These are phyloP conservation scores for Priceomyces castillae DNA, from an alignment of 805 yeast species.

Conservation along the genomic window DNA sequence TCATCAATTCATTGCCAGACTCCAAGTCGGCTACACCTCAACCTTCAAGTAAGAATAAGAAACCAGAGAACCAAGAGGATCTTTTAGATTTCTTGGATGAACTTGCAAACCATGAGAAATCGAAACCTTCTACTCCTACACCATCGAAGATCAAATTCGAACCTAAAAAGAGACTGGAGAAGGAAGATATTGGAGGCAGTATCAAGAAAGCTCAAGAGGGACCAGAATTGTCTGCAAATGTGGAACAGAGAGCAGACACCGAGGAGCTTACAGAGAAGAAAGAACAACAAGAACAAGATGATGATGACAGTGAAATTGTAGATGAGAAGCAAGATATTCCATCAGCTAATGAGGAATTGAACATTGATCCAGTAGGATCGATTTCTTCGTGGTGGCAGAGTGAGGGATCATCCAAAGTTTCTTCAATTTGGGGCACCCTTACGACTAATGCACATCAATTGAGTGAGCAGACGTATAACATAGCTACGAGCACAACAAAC, in stretches of 20 bases:
- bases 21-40: conserved; percentile 33
- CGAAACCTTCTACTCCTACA: conserved; percentile 19
- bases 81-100: conserved; percentile 63
- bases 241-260: not conserved
- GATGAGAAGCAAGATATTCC: not conserved
- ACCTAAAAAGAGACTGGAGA: conserved; percentile 28
- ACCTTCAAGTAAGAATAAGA: conserved; percentile 20
- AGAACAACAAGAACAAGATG: conserved; percentile 12
- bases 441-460: conserved; percentile 47
- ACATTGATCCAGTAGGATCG: conserved; percentile 60
- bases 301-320: conserved; percentile 1
- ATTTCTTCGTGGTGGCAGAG: conserved; percentile 74
- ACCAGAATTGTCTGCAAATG: conserved; percentile 2
- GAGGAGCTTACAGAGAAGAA: conserved; percentile 7
- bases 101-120: conserved; percentile 58
- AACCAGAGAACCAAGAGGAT: conserved; percentile 48
- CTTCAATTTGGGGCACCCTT: conserved; percentile 68
- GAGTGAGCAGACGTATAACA: conserved; percentile 50
- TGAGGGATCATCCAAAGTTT: conserved; percentile 64
- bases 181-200: conserved; percentile 9
- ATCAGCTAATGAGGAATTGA: conserved; percentile 16
- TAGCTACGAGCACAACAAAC: conserved; percentile 45
- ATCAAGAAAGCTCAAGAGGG: not conserved
- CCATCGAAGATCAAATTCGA: conserved; percentile 27
- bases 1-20: conserved; percentile 76